Conservation (phyloP, 352 stramenopile genomes). For the Phytophthora pluvialis region DNA sequence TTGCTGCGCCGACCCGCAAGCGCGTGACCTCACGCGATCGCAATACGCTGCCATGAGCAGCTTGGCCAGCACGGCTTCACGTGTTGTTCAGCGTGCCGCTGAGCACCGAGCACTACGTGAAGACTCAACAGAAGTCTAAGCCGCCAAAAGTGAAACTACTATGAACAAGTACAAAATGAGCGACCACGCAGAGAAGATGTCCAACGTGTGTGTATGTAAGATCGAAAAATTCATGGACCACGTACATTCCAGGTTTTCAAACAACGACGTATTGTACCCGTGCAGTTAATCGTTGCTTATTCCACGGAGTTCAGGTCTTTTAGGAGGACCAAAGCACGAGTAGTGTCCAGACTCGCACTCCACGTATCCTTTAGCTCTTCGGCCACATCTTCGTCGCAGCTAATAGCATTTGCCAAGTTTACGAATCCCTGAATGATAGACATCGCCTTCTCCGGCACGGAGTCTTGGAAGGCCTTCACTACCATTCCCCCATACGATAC, state of each 20-base stretch:
- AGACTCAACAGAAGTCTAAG: constrained; percentile 23
- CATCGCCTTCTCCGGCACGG: constrained; percentile 43
- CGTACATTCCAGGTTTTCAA: constrained; percentile 13
- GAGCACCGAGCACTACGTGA: constrained; percentile 32
- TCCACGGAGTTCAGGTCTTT: constrained; percentile 48
- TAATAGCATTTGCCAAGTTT: constrained; percentile 17
- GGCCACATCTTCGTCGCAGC: constrained; percentile 11
- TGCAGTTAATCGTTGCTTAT: constrained; percentile 23
- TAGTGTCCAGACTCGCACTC: constrained; percentile 33
- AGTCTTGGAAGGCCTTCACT: constrained; percentile 48
- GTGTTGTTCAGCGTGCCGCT: constrained; percentile 44
- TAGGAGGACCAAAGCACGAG: constrained; percentile 41
- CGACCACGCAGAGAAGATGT: constrained; percentile 20
- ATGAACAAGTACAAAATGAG: constrained; percentile 33
- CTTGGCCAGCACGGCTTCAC: constrained; percentile 59
- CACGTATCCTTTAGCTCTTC: constrained; percentile 27
- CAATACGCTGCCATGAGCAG: constrained; percentile 65
- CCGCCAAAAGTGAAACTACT: constrained; percentile 20
- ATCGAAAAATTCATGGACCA: constrained; percentile 20
- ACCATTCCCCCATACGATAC: constrained; percentile 47
- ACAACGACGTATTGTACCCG: constrained; percentile 5
- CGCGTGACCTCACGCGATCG: constrained; percentile 52
- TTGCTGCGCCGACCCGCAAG: constrained; percentile 62
- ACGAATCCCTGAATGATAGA: constrained; percentile 39
- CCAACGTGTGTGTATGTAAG: constrained; percentile 8